Base-by-base conservation (phyloP, 176 grass and related monocot genomes). In the Oryza glumipatula region DNA sequence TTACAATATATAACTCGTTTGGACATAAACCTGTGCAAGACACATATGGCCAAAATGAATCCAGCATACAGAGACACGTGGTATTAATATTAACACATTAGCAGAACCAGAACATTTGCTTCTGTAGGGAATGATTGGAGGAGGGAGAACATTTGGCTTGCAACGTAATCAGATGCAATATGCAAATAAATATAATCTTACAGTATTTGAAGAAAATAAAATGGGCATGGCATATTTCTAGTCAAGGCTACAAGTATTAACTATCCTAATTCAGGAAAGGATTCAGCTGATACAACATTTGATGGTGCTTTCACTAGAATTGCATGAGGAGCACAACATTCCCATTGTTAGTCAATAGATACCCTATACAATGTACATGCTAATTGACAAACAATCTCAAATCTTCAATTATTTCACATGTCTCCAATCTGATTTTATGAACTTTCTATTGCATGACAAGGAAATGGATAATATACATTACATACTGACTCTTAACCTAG, bases 1-100 rank as follows among this genome's bases (percentile, higher is more conserved):
- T 22, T 11, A 21, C 8, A n/a, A 7, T 43, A 11, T 43, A 47
- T 11, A 32, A 58, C 17, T 58, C 19, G 4, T 21, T 54, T 58
- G 13, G 73, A 23, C 0, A 65, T 4, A 47, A 28, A 51, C 4
- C 22, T 49, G n/a, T 38, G 47, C 28, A 51, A 11, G n/a, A n/a
- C 74, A 76, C n/a, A 77, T 58, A 69, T 1, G 65, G 1, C 8
- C 1, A 68, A 12, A 84, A 84, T 84, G 15, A 30, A 68, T 60
- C 10, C 0, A 21, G 24, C 22, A n/a, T 26, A 66, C 36, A 19
- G 11, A 28, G 16, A 24, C 11, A 36, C 32, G 24, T 26, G n/a
- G 32, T 4, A 1, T 1, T 12, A 38, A 2, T 52, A 58, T 17
- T 16, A 51, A 14, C 2, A 23, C 32, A 38, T 67, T 70, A 26